phyloP scores from a whole-genome alignment of 2,329 filamentous ascomycete genomes.

The Fusarium sacchari region DNA sequence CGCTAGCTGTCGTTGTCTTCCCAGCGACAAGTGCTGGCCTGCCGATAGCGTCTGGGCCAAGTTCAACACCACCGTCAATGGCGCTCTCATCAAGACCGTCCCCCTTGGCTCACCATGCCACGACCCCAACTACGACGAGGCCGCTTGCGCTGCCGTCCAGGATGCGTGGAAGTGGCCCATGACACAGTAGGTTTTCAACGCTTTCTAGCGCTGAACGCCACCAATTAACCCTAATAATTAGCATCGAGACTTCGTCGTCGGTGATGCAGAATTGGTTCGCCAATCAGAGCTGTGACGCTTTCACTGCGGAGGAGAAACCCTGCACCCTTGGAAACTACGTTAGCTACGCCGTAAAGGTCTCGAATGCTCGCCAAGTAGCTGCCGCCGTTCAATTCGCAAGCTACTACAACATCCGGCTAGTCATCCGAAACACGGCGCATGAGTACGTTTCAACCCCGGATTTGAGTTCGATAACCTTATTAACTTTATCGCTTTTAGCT shows the following conservation, averaged over 20 bases:
- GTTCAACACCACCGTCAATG: conserved; percentile 62
- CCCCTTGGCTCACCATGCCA: conserved; percentile 64
- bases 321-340: conserved; percentile 58
- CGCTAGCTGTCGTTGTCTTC: conserved; percentile 57
- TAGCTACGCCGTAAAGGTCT: conserved; percentile 51
- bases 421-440: conserved; percentile 49
- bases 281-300: conserved; percentile 53
- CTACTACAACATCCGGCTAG: conserved; percentile 50
- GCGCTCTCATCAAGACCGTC: conserved; percentile 60
- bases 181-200: conserved; percentile 53
- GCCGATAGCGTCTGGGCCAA: conserved; percentile 53
- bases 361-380: conserved; percentile 44
- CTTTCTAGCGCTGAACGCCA: background rate
- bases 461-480: background rate
- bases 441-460: conserved; percentile 3
- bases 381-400: conserved; percentile 51
- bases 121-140: conserved; percentile 56
- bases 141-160: conserved; percentile 54
- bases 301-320: conserved; percentile 48
- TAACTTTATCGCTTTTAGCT: conserved; percentile 9
- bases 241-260: conserved; percentile 51
- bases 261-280: conserved; percentile 53
- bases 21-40: conserved; percentile 65
- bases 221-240: conserved; percentile 18
- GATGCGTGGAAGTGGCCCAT: conserved; percentile 56